Evolutionary conservation across 2,329 filamentous ascomycete species (phyloP).

Genomic region (Purpureocillium lavendulum): DNA sequence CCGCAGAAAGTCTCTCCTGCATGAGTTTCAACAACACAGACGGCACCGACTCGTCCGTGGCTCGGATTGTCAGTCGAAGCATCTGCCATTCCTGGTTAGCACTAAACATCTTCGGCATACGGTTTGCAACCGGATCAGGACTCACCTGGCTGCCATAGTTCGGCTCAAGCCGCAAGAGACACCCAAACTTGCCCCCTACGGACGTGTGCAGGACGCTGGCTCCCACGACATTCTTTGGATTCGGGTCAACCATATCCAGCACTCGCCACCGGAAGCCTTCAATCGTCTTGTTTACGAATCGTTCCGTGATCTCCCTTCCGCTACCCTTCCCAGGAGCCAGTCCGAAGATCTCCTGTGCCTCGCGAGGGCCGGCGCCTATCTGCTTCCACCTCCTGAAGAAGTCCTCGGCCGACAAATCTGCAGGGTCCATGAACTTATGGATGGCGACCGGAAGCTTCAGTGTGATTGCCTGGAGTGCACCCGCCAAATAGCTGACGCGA

Average conservation of each 20-base stretch:
- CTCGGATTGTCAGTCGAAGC: conserved; percentile 88
- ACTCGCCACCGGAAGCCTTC: conserved; percentile 87
- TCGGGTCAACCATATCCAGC: conserved; percentile 79
- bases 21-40: conserved; percentile 73
- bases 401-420: conserved; percentile 78
- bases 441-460: conserved; percentile 80
- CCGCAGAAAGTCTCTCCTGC: conserved; percentile 67
- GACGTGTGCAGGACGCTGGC: conserved; percentile 78
- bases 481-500: conserved; percentile 87
- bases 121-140: neutral
- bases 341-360: conserved; percentile 81
- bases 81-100: conserved; percentile 50
- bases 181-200: conserved; percentile 85
- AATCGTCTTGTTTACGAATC: conserved; percentile 64
- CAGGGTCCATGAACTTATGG: conserved; percentile 96
- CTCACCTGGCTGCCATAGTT: conserved; percentile 87
- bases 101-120: neutral
- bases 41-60: conserved; percentile 86
- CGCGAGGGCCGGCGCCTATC: conserved; percentile 80
- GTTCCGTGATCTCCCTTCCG: conserved; percentile 57
- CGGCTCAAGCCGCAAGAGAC: conserved; percentile 85
- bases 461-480: conserved; percentile 85
- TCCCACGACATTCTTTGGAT: conserved; percentile 87
- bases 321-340: conserved; percentile 38
- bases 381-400: conserved; percentile 99